phyloP scores from a whole-genome alignment of 192 early-diverging fungal genomes.

The Funneliformis geosporum region DNA sequence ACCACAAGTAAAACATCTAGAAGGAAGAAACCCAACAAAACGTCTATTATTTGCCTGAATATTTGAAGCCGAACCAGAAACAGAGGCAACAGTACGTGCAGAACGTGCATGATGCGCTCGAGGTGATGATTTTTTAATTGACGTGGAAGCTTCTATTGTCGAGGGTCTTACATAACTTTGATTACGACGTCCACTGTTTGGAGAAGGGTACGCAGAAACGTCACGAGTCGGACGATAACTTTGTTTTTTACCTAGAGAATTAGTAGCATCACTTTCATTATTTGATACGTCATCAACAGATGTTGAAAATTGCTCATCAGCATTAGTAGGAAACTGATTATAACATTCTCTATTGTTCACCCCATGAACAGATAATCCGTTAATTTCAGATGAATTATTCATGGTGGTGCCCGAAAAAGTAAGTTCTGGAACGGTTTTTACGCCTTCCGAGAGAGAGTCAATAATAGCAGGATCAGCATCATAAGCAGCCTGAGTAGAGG shows the following conservation, averaged over 20 bases:
- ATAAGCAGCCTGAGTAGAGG: not conserved
- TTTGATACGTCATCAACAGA: not conserved
- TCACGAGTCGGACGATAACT: not conserved
- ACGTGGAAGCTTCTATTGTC: too few species aligned
- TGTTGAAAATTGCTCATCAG: not conserved
- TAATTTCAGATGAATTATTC: not conserved
- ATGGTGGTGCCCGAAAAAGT: not conserved
- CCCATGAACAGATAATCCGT: not conserved
- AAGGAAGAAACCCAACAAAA: conserved; percentile 16
- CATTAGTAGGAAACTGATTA: not conserved
- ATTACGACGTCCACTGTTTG: not conserved
- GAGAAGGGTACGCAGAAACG: not conserved
- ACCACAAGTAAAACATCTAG: conserved; percentile 19
- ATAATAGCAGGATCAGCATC: not conserved
- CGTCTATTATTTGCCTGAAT: conserved; percentile 5
- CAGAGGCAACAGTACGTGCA: not conserved
- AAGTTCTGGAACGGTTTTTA: not conserved
- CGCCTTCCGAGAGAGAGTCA: not conserved
- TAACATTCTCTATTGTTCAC: not conserved
- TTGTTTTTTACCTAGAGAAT: not conserved
- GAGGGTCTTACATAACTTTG: not conserved
- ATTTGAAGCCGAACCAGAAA: not conserved
- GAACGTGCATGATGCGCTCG: not conserved
- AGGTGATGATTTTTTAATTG: not conserved
- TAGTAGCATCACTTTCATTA: not conserved